phyloP scores from a whole-genome alignment of 2,329 filamentous ascomycete genomes.

The Thelonectria discophora region DNA sequence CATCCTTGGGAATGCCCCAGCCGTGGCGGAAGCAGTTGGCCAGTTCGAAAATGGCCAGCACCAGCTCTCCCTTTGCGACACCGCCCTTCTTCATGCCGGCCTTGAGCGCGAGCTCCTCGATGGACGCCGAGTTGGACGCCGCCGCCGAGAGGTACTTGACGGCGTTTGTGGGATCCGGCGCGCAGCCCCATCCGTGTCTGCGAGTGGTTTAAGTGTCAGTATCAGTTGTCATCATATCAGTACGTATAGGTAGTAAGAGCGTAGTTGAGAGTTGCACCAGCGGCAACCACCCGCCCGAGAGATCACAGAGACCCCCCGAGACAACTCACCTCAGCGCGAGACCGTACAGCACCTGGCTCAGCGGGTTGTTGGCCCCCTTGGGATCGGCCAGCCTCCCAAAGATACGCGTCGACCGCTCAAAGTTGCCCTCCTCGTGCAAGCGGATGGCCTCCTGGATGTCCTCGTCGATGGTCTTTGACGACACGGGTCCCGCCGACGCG shows the following conservation, averaged over 20 bases:
- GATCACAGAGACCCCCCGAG: slow-evolving; percentile 4
- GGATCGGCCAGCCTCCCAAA: slow-evolving; percentile 88
- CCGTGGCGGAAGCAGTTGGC: slow-evolving; percentile 93
- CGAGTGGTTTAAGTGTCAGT: too few species aligned
- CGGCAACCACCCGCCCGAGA: not conserved
- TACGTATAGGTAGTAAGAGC: slow-evolving; percentile 15
- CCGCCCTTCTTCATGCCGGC: slow-evolving; percentile 93
- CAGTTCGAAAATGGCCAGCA: slow-evolving; percentile 95
- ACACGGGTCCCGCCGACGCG: slow-evolving; percentile 47
- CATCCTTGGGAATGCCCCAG: slow-evolving; percentile 89
- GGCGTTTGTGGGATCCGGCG: slow-evolving; percentile 74
- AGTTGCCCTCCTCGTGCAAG: slow-evolving; percentile 85
- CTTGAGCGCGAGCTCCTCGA: slow-evolving; percentile 85
- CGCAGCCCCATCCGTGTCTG: slow-evolving; percentile 93
- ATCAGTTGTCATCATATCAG: slow-evolving; percentile 30
- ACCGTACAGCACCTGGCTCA: slow-evolving; percentile 95
- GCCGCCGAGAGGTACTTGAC: slow-evolving; percentile 88
- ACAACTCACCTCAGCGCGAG: slow-evolving; percentile 80
- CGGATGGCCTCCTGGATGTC: slow-evolving; percentile 96
- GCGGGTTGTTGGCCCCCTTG: slow-evolving; percentile 84
- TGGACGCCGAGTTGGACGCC: slow-evolving; percentile 85
- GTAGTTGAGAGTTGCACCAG: slow-evolving; percentile 4
- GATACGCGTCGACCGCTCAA: slow-evolving; percentile 81
- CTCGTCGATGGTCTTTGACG: slow-evolving; percentile 64
- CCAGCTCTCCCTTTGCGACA: slow-evolving; percentile 92